Evolutionary conservation across 257 asterid genomes (phyloP).

Genomic region (Solanum pimpinellifolium): DNA sequence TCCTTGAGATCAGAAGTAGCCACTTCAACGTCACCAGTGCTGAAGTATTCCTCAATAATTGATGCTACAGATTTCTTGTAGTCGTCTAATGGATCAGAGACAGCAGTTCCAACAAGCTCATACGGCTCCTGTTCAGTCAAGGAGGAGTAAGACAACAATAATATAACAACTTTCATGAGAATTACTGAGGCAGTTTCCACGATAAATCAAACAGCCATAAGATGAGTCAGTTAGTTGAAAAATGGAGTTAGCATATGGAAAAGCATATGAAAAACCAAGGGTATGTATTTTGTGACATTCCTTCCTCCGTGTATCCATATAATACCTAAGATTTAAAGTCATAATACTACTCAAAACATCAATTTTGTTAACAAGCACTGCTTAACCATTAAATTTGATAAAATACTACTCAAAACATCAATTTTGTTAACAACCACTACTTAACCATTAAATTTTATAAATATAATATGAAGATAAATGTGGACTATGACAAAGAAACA

Average conservation of each 20-base stretch:
- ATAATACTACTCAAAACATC: neutral
- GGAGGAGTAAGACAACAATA: neutral
- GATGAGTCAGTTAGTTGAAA: neutral
- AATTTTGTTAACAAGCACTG: neutral
- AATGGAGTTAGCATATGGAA: neutral
- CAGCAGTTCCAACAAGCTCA: conserved; percentile 65
- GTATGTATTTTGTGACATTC: neutral
- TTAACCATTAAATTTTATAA: neutral
- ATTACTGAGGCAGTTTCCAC: neutral
- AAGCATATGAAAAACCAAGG: too few relatives aligned
- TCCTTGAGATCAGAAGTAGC: conserved; percentile 87
- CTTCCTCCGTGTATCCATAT: neutral
- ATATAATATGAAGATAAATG: neutral
- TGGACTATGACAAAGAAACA: neutral
- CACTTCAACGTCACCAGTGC: conserved; percentile 75
- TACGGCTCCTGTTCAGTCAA: conserved; percentile 67
- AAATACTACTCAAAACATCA: neutral
- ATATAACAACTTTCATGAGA: neutral
- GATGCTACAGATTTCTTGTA: conserved; percentile 80
- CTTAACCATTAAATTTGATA: neutral
- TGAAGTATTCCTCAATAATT: conserved; percentile 81
- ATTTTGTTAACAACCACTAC: neutral
- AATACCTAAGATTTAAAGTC: neutral
- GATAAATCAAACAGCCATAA: neutral
- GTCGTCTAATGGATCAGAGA: conserved; percentile 61